Base-by-base conservation (phyloP, 768 basidiomycete species). In the Calocybe indica region DNA sequence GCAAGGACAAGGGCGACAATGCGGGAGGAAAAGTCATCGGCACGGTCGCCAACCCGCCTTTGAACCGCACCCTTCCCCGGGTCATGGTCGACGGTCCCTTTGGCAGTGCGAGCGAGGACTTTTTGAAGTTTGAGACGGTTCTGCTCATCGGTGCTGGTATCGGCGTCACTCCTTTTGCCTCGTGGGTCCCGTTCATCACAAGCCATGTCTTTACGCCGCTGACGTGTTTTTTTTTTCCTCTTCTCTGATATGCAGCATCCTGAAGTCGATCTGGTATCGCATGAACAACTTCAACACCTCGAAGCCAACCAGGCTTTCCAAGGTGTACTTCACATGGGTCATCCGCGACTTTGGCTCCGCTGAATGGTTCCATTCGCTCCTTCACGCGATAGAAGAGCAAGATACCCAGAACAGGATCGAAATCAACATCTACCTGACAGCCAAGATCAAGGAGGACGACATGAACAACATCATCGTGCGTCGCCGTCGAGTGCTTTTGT, bases 51-150 rank as follows among this genome's bases (percentile, higher is more conserved):
- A 78, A 78, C 60, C 78, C 80, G 2, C 77, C 84, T 0, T 51
- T 91, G 47, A 85, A 84, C 62, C 75, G 82, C 34, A 72, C 84
- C 6, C 76, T 97, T 3, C 94, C 94, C 7, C 83, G 94, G 49
- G 74, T 97, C 58, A 96, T 96, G 93, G 80, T 97, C 43, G 94
- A 97, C 58, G 94, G 93, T 11, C 94, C 94, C 5, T 97, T 96
- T 61, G 94, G 94, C 10, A 85, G 81, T 51, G 92, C 94, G 7
- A 85, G 82, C 37, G 94, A 98, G 63, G 92, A 94, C 62, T 94
- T 88, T 61, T 71, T 89, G 61, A 92, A 91, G 46, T 93, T 81
- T 55, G 92, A 96, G 68, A 88, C 90, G 1, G 76, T 93, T 33
- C 68, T 95, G 31, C 80, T 96, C 35, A 89, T 94, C 40, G 93